Base-by-base conservation (phyloP, 352 stramenopile genomes). In the Hyaloperonospora brassicae region DNA sequence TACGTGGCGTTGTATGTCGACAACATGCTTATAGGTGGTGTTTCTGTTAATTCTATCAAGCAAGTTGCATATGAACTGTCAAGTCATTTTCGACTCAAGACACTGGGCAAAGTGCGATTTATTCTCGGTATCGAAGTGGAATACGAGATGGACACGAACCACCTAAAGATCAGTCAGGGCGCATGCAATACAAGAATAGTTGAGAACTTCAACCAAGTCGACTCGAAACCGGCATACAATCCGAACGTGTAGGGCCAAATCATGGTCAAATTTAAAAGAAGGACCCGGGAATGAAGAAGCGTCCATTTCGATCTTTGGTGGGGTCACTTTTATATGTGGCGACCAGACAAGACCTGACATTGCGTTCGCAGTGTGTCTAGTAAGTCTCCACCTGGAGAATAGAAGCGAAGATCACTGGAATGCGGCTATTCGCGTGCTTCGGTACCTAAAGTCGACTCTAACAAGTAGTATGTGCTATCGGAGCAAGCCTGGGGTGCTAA, bases 61-160 rank as follows among this genome's bases (percentile, higher is more conserved):
- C n/a, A n/a, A n/a, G 10, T 42, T 42, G 36, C 36, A 42, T 4
- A 5, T n/a, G 36, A 42, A 14, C 14, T 42, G 3, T 2, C 2
- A n/a, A 42, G 21, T 5, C 4, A 42, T n/a, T 42, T 42, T n/a
- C 14, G 21, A 3, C 10, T 42, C 4, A 42, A n/a, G n/a, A n/a
- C n/a, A n/a, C n/a, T n/a, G n/a, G n/a, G n/a, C n/a, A n/a, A n/a
- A n/a, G n/a, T n/a, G n/a, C n/a, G n/a, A n/a, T n/a, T n/a, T n/a
- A n/a, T n/a, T n/a, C n/a, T n/a, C n/a, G n/a, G n/a, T n/a, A 42
- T 42, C 21, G 36, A 42, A 42, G 36, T 42, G 36, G 36, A 42
- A 5, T 42, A 42, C 21, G 21, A 42, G 5, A 11, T 22, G 21
- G 34, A 39, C 7, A 39, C 7, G 34, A 42, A 22, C 14, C 36